Evolutionary conservation across 2,329 filamentous ascomycete species (phyloP).

Genomic region (Seiridium unicorne): DNA sequence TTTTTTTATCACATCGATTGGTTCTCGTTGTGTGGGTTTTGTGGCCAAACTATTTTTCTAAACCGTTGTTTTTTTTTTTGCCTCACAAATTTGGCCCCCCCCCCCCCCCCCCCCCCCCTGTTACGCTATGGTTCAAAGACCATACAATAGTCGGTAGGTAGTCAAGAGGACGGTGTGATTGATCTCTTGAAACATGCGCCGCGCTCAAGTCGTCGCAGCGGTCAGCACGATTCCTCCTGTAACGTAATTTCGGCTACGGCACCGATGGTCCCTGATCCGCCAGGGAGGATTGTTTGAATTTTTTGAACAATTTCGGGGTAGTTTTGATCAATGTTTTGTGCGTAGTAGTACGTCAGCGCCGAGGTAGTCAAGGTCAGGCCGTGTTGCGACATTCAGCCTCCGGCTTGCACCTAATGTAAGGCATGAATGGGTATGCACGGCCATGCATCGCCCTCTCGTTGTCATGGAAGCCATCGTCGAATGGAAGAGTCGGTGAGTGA

Average conservation of each 20-base stretch:
- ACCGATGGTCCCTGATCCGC: not conserved
- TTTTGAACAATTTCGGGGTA: not conserved
- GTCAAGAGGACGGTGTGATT: not conserved
- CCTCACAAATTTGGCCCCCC: no score
- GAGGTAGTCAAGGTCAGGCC: not conserved
- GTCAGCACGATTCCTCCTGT: not conserved
- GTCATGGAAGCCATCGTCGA: slow-evolving; percentile 5
- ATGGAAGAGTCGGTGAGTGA: slow-evolving; percentile 13
- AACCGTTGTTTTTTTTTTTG: no score
- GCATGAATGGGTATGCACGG: slow-evolving; percentile 5
- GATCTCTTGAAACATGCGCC: not conserved
- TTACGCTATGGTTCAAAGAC: no score
- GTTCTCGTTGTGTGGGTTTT: no score
- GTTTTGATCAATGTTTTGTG: not conserved
- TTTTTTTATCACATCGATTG: no score
- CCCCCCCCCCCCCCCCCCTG: no score
- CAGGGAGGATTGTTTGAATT: not conserved
- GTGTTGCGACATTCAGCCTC: not conserved
- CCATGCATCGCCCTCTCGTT: slow-evolving; percentile 1
- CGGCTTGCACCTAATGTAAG: slow-evolving; percentile 2
- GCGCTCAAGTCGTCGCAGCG: not conserved
- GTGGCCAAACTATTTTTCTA: no score
- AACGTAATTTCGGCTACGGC: not conserved
- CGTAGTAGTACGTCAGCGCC: slow-evolving; percentile 3
- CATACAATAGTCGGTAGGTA: no score